Percentiles rank a stretch among this genome's conserved stretches.
These are phyloP conservation scores for Dactylonectria macrodidyma DNA, from an alignment of 2,329 filamentous ascomycete genomes.

Conservation along the genomic window DNA sequence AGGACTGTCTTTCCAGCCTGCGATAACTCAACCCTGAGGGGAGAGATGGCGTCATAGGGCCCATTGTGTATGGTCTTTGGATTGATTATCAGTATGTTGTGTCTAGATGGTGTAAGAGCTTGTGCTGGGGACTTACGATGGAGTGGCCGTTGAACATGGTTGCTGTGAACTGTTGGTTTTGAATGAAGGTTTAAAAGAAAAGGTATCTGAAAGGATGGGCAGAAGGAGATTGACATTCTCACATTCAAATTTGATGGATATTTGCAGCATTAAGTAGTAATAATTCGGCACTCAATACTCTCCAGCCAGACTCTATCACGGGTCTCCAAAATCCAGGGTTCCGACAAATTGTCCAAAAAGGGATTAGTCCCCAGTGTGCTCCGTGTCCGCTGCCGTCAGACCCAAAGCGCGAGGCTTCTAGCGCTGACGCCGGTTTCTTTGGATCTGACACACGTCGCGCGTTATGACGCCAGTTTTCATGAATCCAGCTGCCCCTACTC, in stretches of 20 bases:
- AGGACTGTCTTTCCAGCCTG: conserved; percentile 68
- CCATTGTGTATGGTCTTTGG: conserved; percentile 46
- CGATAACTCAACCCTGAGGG: conserved; percentile 54
- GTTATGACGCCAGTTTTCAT: background rate
- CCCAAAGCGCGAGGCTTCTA: background rate
- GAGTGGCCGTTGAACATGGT: conserved; percentile 3
- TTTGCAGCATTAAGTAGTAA: background rate
- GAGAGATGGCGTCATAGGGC: conserved; percentile 56
- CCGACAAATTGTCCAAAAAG: conserved; percentile 33
- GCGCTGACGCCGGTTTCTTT: background rate
- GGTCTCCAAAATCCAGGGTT: background rate
- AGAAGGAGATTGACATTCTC: background rate
- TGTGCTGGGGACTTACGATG: background rate
- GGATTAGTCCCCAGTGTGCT: conserved; percentile 18
- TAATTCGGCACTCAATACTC: background rate
- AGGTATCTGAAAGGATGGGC: background rate
- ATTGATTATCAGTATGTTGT: background rate
- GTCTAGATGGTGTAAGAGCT: too few relatives aligned
- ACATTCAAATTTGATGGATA: background rate
- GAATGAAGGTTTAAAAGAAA: background rate
- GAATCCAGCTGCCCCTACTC: background rate
- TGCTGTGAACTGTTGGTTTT: background rate
- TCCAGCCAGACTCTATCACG: background rate
- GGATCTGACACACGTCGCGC: background rate
- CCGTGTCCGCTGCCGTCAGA: background rate